Evolutionary conservation across 2,329 filamentous ascomycete species (phyloP), one percentile per base, ranked within the genome.

Genomic region (Ilyonectria mors-panacis): DNA sequence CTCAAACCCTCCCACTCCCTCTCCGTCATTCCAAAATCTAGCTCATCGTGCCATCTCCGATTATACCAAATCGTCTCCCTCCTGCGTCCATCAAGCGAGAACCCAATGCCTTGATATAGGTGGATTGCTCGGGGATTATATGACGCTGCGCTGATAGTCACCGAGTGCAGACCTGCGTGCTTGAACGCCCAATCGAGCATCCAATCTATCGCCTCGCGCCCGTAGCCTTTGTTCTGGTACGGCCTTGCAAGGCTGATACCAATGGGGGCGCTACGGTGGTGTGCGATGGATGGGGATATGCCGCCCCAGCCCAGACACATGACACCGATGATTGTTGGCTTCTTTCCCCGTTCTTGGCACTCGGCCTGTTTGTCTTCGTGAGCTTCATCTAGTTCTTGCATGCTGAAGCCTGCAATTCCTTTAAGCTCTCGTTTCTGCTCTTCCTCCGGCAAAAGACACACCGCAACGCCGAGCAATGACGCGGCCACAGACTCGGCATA

Each of bases 191-290:
- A 86, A 47, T 83, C 78, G 10, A 85, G 68, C 3, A 75, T 80
- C 84, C 84, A 87, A 33, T 77, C 75, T 56, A 87, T 82, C 2
- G 83, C 82, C 70, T 86, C 85, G 15, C 73, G 73, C 6, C 85
- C 85, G 59, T 86, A 86, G 0, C 85, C 83, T 33, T 77, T 70
- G 9, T 78, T 75, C 59, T 85, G 81, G 65, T 80, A 79, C 2
- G 59, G 37, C 1, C 76, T 72, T 1, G 79, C 65, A 21, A 85
- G 77, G 19, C 75, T 75, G 35, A 85, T 75, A 4, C 78, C 81
- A 15, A 86, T 76, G 5, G 61, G 55, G 6, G 69, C 65, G 9
- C 48, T 66, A 7, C 70, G 70, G 35, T 73, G 67, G 7, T 73
- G 73, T 4, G 55, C 45, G 0, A 57, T 33, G 2, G 44, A 30